Conservation (phyloP, 352 stramenopile genomes). For the Pythium phragmitis region DNA sequence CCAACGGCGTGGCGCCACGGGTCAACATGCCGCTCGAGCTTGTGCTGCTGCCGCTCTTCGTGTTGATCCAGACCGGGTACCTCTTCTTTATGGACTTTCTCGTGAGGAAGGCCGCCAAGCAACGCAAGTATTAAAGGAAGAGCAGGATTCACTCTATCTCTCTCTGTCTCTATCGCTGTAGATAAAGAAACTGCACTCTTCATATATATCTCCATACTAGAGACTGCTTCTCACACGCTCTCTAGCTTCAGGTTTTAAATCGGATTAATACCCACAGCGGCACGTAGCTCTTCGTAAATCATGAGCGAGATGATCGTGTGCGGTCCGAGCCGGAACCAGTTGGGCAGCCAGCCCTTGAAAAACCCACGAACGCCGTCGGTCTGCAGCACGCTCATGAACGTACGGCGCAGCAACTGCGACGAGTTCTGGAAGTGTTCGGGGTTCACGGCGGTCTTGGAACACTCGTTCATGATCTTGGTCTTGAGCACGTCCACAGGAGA, state of each 20-base stretch:
- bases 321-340: constrained; percentile 69
- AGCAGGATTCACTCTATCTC: neutral
- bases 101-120: constrained; percentile 52
- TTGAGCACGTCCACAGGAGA: constrained; percentile 84
- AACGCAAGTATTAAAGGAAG: constrained; percentile 4
- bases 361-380: constrained; percentile 64
- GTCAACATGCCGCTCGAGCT: constrained; percentile 65
- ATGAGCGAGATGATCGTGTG: constrained; percentile 82
- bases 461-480: constrained; percentile 84
- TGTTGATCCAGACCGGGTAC: constrained; percentile 22
- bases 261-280: constrained; percentile 46
- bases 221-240: neutral
- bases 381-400: constrained; percentile 49
- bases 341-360: constrained; percentile 78
- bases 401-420: constrained; percentile 46
- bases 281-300: constrained; percentile 68
- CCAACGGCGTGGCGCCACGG: constrained; percentile 62
- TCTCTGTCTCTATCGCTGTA: neutral
- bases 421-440: constrained; percentile 30
- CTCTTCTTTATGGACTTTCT: constrained; percentile 14
- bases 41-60: constrained; percentile 33
- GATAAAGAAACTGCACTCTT: neutral
- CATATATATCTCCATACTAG: neutral
- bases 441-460: constrained; percentile 40
- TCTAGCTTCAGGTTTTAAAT: constrained; percentile 29